A percentile compares a stretch with the other conserved stretches of the same genome.
Evolutionary conservation across 1,139 yeast genomes (phyloP).

Genomic region (Kodamaea sp.): DNA sequence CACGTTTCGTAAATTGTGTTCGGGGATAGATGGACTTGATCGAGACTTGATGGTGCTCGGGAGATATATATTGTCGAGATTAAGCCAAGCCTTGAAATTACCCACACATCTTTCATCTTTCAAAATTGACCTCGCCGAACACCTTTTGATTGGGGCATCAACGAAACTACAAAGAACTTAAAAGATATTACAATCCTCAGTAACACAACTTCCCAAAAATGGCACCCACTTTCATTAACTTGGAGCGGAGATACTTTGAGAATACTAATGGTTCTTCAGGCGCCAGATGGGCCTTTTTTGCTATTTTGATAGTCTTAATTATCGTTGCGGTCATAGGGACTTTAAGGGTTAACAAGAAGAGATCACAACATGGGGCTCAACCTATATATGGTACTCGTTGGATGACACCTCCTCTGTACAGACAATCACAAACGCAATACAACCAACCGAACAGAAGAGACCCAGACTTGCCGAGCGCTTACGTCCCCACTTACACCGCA

Average conservation of each 20-base stretch:
- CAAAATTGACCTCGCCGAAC: no score
- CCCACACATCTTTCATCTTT: no score
- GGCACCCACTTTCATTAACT: no score
- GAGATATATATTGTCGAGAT: no score
- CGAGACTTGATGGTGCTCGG: no score
- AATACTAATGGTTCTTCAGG: constrained; percentile 32
- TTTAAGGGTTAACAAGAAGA: constrained; percentile 57
- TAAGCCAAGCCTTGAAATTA: no score
- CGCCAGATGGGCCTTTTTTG: constrained; percentile 61
- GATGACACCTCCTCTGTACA: constrained; percentile 89
- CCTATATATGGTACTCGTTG: constrained; percentile 86
- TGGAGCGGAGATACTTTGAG: constrained; percentile 5
- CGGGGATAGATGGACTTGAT: no score
- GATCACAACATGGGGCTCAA: constrained; percentile 60
- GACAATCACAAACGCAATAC: constrained; percentile 68
- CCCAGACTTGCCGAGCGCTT: constrained; percentile 37
- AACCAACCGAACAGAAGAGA: constrained; percentile 41
- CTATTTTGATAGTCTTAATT: constrained; percentile 50
- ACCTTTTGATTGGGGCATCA: no score
- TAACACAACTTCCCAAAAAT: no score
- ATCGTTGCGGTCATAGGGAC: constrained; percentile 52
- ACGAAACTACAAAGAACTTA: no score
- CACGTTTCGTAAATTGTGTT: no score
- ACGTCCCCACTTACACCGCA: constrained; percentile 69
- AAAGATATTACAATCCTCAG: no score